Conservation (phyloP, 164 flowering plant genomes). For the Echeveria elegans region DNA sequence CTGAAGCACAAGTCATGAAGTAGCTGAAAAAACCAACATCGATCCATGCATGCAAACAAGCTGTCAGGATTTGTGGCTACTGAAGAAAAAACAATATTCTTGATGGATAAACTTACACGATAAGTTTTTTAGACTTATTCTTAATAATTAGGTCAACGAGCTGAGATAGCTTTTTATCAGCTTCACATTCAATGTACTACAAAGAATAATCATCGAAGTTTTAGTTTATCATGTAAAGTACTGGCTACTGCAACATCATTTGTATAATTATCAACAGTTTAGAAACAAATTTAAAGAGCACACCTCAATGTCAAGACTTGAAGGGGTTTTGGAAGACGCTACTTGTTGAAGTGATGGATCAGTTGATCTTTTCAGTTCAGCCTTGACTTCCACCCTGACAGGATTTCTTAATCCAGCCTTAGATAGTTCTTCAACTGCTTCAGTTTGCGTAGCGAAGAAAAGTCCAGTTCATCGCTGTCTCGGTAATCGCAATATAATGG, state of each 20-base stretch:
- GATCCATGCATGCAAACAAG: constrained; percentile 8
- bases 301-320: constrained; percentile 82
- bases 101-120: constrained; percentile 44
- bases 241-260: background rate
- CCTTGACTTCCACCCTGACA: no score
- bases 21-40: constrained; percentile 47
- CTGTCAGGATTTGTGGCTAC: background rate
- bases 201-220: constrained; percentile 13
- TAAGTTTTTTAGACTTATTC: constrained; percentile 58
- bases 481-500: no score
- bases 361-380: constrained; percentile 18
- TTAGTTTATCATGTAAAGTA: background rate
- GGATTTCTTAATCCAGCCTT: no score
- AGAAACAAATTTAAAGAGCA: background rate
- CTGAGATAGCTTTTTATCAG: constrained; percentile 72
- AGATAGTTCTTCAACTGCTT: constrained; percentile 90
- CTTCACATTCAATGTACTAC: constrained; percentile 88
- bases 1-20: constrained; percentile 99
- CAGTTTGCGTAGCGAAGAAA: constrained; percentile 97
- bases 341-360: constrained; percentile 29
- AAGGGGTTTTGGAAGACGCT: constrained; percentile 69
- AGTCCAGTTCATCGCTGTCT: constrained; percentile 95
- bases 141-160: constrained; percentile 65
- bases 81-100: background rate
- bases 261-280: background rate